phyloP scores from a whole-genome alignment of 139 green algal genomes.

The Auxenochlorella pyrenoidosa region DNA sequence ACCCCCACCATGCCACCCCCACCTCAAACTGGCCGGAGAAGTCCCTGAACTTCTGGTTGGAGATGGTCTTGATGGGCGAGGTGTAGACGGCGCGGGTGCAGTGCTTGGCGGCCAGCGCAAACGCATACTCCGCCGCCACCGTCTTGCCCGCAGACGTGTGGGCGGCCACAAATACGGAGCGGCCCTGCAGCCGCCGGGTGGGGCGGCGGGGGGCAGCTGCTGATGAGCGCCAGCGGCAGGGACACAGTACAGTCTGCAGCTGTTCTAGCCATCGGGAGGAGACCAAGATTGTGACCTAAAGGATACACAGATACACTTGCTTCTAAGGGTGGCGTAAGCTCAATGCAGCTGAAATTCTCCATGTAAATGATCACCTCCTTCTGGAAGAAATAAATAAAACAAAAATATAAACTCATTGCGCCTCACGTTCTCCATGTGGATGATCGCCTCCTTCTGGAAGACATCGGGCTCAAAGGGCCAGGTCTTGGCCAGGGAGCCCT shows the following conservation, averaged over 20 bases:
- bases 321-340: too few species aligned
- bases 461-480: constrained; percentile 80
- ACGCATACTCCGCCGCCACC: constrained; percentile 97
- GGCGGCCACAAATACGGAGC: constrained; percentile 92
- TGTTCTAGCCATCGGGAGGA: too few species aligned
- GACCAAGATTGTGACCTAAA: too few species aligned
- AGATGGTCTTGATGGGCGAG: constrained; percentile 98
- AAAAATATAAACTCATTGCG: too few species aligned
- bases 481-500: constrained; percentile 44
- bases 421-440: constrained; percentile 77
- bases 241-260: too few species aligned
- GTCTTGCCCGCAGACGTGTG: constrained; percentile 98
- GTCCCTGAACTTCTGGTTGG: constrained; percentile 99
- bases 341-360: too few species aligned
- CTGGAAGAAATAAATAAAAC: too few species aligned
- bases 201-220: background rate
- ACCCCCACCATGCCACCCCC: too few species aligned
- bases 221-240: background rate
- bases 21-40: constrained; percentile 90
- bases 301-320: too few species aligned
- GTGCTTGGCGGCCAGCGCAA: constrained; percentile 88
- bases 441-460: constrained; percentile 95
- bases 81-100: constrained; percentile 93
- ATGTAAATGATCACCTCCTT: too few species aligned
- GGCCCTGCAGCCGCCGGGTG: constrained; percentile 27